Evolutionary conservation across 768 basidiomycete genomes (phyloP), one percentile per base, ranked within the genome.

Genomic region (Lentinula detonsa): DNA sequence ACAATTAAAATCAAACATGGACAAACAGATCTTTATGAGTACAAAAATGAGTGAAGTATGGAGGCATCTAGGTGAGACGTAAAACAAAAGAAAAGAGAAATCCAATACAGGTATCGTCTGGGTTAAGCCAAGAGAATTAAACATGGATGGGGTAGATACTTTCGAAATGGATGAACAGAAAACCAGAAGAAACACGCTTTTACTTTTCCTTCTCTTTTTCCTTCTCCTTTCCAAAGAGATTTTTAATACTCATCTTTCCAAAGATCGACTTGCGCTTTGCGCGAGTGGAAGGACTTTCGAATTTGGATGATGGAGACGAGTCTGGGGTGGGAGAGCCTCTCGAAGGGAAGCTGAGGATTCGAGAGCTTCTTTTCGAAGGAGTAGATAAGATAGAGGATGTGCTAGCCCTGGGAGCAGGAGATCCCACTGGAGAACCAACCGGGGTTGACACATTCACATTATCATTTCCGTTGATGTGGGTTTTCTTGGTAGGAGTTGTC

Each of bases 241-340:
- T 67, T 67, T 82, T 86, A 56, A 82, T 42, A 33, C 49, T 61
- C 49, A 77, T 67, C 65, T 77, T 85, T 28, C 78, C 79, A 57
- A 88, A 77, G 34, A 87, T 67, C 15, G 85, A 85, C 5, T 71
- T 68, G 49, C 75, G 75, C 68, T 84, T 86, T 74, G 85, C 85
- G 61, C 78, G 74, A 33, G 40, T 70, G n/a, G 64, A 65, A 13
- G 65, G 57, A 1, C 76, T 73, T 21, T 72, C 74, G 59, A 73
- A 71, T 58, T 69, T 75, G 8, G 78, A 76, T 31, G 39, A 13
- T 23, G 33, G 43, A 10, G 60, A 53, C 10, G 60, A 34, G n/a
- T 55, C 39, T 13, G 60, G 46, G 16, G 58, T 51, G 13, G 49
- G 42, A n/a, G 60, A 21, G 39, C 37, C 46, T 33, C 21, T 56